These are phyloP conservation scores for Kuraishia floccosa DNA, from an alignment of 805 yeast species.

Conservation along the genomic window DNA sequence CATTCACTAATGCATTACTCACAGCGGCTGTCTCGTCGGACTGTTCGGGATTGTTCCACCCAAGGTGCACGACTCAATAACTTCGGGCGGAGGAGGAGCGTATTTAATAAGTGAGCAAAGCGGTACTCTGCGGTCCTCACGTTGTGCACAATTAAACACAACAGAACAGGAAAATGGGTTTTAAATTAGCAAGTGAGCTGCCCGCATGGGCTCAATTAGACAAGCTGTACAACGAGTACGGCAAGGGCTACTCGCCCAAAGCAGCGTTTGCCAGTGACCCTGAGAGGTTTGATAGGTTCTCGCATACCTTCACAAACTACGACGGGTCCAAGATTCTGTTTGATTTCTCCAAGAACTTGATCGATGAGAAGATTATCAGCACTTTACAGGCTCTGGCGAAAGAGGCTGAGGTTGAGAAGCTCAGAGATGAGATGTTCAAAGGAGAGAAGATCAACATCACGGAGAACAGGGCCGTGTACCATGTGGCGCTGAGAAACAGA, in stretches of 20 bases:
- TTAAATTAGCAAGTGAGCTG: conserved; percentile 33
- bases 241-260: conserved; percentile 61
- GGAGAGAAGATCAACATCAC: conserved; percentile 95
- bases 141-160: no score
- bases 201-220: conserved; percentile 81
- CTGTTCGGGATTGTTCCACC: no score
- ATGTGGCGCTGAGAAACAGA: conserved; percentile 93
- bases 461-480: conserved; percentile 95
- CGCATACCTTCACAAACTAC: conserved; percentile 69
- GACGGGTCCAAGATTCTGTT: conserved; percentile 86
- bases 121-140: no score
- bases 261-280: conserved; percentile 72
- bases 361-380: conserved; percentile 71
- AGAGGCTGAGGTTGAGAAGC: conserved; percentile 77
- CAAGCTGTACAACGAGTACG: conserved; percentile 53
- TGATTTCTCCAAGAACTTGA: conserved; percentile 91
- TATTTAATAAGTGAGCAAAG: no score
- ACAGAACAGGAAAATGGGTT: neutral
- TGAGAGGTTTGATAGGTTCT: conserved; percentile 62
- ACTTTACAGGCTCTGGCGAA: conserved; percentile 70
- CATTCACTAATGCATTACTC: no score
- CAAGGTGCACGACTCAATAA: no score
- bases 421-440: conserved; percentile 84
- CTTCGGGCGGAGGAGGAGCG: no score
- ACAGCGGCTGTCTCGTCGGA: no score